A percentile compares a stretch with the other conserved stretches of the same genome.
Conservation (phyloP, 148 eudicot genomes). For the Tetragonia tetragonoides region DNA sequence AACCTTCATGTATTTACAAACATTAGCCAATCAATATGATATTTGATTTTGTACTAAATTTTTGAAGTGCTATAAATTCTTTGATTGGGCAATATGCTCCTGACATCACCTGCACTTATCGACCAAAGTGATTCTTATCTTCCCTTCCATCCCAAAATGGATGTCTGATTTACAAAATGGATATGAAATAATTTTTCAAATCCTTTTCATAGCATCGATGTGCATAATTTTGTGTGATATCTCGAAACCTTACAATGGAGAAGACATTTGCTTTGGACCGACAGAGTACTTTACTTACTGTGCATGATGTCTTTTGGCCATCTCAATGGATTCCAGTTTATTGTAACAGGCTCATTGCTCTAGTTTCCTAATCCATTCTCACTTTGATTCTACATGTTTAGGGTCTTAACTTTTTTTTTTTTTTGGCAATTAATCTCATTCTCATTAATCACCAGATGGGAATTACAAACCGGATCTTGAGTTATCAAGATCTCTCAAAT, state of each 20-base stretch:
- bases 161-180: no score
- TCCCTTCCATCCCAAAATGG: no score
- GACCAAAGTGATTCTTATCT: no score
- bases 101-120: no score
- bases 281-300: neutral
- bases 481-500: no score
- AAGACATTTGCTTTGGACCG: neutral
- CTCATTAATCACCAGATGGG: no score
- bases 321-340: neutral
- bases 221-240: neutral
- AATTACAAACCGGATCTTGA: no score
- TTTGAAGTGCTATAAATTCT: neutral
- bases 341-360: neutral
- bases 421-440: no score
- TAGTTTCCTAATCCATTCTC: neutral
- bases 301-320: neutral
- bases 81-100: no score
- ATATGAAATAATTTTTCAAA: no score
- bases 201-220: no score
- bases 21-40: neutral
- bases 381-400: conserved; percentile 11
- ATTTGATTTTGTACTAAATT: neutral
- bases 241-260: neutral
- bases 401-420: conserved; percentile 63
- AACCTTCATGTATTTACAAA: neutral